Percentiles rank a stretch among this genome's conserved stretches.
Evolutionary conservation across 1,139 yeast genomes (phyloP).

Genomic region (Sugiyamaella paludigena): DNA sequence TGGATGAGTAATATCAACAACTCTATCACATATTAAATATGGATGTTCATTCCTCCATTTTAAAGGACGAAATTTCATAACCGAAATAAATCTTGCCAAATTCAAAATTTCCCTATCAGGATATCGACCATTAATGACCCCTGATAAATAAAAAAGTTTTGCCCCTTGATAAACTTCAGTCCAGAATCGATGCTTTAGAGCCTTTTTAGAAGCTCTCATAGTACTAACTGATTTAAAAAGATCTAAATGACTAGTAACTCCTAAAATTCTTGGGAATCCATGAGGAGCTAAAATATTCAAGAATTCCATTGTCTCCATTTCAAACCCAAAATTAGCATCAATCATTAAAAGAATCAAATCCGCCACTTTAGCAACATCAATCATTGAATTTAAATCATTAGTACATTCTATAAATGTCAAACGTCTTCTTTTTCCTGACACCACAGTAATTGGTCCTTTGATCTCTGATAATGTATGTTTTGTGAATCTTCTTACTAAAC

Average conservation of each 20-base stretch:
- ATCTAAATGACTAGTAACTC: slow-evolving; percentile 94
- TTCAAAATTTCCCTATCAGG: slow-evolving; percentile 96
- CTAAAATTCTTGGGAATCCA: slow-evolving; percentile 97
- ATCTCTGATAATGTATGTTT: slow-evolving; percentile 82
- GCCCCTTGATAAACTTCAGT: slow-evolving; percentile 99
- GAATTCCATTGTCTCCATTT: slow-evolving; percentile 99
- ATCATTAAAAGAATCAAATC: slow-evolving; percentile 85
- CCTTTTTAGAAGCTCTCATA: slow-evolving; percentile 85
- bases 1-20: slow-evolving; percentile 96
- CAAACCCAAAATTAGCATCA: slow-evolving; percentile 97
- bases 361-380: slow-evolving; percentile 93
- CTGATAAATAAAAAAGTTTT: slow-evolving; percentile 87
- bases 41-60: slow-evolving; percentile 99
- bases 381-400: slow-evolving; percentile 92
- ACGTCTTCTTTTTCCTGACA: slow-evolving; percentile 90
- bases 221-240: slow-evolving; percentile 88
- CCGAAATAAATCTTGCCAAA: slow-evolving; percentile 87
- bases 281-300: slow-evolving; percentile 94
- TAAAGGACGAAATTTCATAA: slow-evolving; percentile 96
- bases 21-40: slow-evolving; percentile 83
- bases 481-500: slow-evolving; percentile 83
- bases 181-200: slow-evolving; percentile 94
- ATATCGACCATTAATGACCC: slow-evolving; percentile 95
- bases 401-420: slow-evolving; percentile 90
- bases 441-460: slow-evolving; percentile 97